Percentiles rank a stretch among this genome's conserved stretches.
phyloP scores from a whole-genome alignment of 306 rosid genomes.

The Vigna reflexopilosa region DNA sequence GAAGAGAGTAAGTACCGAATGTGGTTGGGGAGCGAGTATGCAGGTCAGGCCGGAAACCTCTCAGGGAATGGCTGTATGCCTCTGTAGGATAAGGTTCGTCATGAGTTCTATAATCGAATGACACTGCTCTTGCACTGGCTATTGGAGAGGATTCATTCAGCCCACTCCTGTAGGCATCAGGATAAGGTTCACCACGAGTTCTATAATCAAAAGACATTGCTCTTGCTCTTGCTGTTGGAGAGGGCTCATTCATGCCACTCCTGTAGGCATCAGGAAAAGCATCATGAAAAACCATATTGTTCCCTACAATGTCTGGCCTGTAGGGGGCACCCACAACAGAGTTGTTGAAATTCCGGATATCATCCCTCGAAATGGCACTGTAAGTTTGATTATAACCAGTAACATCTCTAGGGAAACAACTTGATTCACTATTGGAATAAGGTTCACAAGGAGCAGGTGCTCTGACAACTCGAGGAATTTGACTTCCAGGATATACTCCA shows the following conservation, averaged over 20 bases:
- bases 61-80: neutral
- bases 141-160: neutral
- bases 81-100: conserved; percentile 25
- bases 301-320: conserved; percentile 11
- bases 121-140: conserved; percentile 14
- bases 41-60: conserved; percentile 23
- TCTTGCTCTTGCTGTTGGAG: conserved; percentile 16
- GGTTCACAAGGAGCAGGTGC: conserved; percentile 26
- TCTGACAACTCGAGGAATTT: conserved; percentile 34
- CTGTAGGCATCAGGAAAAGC: conserved; percentile 30
- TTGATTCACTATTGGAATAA: neutral
- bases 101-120: conserved; percentile 6
- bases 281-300: neutral
- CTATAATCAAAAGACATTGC: neutral
- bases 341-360: conserved; percentile 15
- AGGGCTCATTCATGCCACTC: conserved; percentile 39
- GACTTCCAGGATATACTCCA: conserved; percentile 46
- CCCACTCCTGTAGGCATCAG: neutral
- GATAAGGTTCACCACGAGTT: neutral
- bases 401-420: conserved; percentile 18
- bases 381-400: conserved; percentile 34
- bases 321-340: conserved; percentile 32
- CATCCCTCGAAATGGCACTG: conserved; percentile 17
- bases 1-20: conserved; percentile 34
- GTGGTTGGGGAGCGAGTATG: conserved; percentile 24